phyloP scores from a whole-genome alignment of 1,139 yeast species.

The Debaryomyces singareniensis region DNA sequence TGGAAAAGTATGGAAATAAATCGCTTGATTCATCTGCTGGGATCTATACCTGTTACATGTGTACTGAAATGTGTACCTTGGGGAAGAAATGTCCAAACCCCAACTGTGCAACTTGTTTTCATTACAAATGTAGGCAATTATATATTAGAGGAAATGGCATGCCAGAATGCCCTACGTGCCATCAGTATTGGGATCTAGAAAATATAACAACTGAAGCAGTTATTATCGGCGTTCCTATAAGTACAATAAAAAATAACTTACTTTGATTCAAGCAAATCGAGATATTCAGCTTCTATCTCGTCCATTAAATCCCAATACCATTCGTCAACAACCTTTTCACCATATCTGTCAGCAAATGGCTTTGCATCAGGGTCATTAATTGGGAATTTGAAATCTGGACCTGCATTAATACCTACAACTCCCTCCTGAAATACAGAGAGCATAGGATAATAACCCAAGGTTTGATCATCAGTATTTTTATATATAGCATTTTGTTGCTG shows the following conservation, averaged over 20 bases:
- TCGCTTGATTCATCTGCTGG: conserved; percentile 29
- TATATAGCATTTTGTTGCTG: conserved; percentile 46
- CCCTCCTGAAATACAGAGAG: conserved; percentile 81
- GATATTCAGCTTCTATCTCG: conserved; percentile 67
- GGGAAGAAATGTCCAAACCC: conserved; percentile 37
- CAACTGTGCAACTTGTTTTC: conserved; percentile 38
- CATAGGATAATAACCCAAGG: conserved; percentile 88
- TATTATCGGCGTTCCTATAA: no score
- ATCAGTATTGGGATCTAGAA: conserved; percentile 1
- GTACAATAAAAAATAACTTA: no score
- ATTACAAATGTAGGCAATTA: conserved; percentile 42
- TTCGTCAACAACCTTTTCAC: conserved; percentile 73
- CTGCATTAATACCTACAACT: conserved; percentile 60
- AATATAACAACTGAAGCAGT: not conserved
- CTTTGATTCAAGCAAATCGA: conserved; percentile 38
- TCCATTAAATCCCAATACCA: conserved; percentile 78
- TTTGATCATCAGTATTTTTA: conserved; percentile 66
- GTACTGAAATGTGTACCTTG: conserved; percentile 50
- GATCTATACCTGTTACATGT: conserved; percentile 43
- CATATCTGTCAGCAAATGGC: conserved; percentile 57
- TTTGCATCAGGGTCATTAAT: conserved; percentile 26
- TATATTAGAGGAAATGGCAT: conserved; percentile 19
- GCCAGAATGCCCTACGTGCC: no score
- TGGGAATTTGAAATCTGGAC: conserved; percentile 57
- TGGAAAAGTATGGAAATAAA: conserved; percentile 36